A percentile compares a stretch with the other conserved stretches of the same genome.
Conservation (phyloP, 768 basidiomycete genomes). For the Kondoa malvinella region DNA sequence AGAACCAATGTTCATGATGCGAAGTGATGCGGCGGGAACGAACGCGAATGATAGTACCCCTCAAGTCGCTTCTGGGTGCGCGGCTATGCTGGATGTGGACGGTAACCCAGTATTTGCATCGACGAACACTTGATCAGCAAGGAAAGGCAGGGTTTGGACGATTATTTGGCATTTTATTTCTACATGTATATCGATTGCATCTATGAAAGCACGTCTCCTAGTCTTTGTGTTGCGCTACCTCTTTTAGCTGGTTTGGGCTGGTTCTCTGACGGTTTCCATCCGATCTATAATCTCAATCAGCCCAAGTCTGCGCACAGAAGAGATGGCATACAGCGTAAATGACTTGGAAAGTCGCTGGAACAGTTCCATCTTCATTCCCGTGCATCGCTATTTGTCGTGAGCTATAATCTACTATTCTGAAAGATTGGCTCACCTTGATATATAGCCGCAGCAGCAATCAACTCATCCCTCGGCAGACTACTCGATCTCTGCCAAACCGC, state of each 20-base stretch:
- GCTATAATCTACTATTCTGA: not conserved
- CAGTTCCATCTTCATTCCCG: conserved; percentile 59
- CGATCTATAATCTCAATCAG: conserved; percentile 41
- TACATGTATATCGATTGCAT: too few relatives aligned
- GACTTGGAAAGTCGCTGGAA: conserved; percentile 90
- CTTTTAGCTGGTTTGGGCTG: conserved; percentile 39
- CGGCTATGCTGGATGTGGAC: too few relatives aligned
- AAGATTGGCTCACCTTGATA: conserved; percentile 51
- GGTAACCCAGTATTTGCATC: too few relatives aligned
- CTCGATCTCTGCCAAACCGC: conserved; percentile 70
- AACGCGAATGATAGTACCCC: too few relatives aligned
- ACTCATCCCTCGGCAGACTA: conserved; percentile 60
- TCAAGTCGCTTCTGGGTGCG: too few relatives aligned
- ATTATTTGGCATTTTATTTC: too few relatives aligned
- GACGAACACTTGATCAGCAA: too few relatives aligned
- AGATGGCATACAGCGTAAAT: conserved; percentile 61
- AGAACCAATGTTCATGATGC: too few relatives aligned
- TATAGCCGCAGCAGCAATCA: conserved; percentile 78
- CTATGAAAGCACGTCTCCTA: not conserved
- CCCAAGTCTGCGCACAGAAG: not conserved
- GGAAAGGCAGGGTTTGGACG: too few relatives aligned
- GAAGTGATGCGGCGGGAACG: too few relatives aligned
- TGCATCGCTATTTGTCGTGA: conserved; percentile 48
- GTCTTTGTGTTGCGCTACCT: not conserved
- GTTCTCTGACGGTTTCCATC: conserved; percentile 57